A percentile compares a stretch with the other conserved stretches of the same genome.
Conservation (phyloP, 2,329 filamentous ascomycete genomes). For the Exophiala bonariae region DNA sequence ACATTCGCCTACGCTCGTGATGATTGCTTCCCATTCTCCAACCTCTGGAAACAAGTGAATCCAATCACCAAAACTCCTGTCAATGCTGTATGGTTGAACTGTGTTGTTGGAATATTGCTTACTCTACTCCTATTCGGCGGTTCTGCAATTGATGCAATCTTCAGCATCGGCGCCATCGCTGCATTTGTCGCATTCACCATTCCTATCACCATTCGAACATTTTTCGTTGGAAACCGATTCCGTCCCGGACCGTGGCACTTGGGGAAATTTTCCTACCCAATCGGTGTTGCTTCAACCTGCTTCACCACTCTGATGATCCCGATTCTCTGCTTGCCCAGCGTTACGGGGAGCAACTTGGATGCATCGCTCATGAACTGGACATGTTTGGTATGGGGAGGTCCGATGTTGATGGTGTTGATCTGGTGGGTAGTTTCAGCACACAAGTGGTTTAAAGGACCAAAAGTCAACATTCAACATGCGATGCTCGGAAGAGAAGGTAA, state of each 20-base stretch:
- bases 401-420: slow-evolving; percentile 32
- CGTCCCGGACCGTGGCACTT: slow-evolving; percentile 69
- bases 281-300: slow-evolving; percentile 56
- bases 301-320: slow-evolving; percentile 69
- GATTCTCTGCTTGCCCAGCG: slow-evolving; percentile 64
- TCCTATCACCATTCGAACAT: slow-evolving; percentile 44
- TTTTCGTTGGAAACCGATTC: slow-evolving; percentile 61
- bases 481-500: slow-evolving; percentile 44
- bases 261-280: slow-evolving; percentile 58
- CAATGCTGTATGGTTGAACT: slow-evolving; percentile 70
- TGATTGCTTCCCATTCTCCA: slow-evolving; percentile 65
- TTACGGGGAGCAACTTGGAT: slow-evolving; percentile 58
- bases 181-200: slow-evolving; percentile 58
- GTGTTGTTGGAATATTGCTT: slow-evolving; percentile 58
- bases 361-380: slow-evolving; percentile 55
- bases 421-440: slow-evolving; percentile 34
- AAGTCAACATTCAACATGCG: slow-evolving; percentile 35
- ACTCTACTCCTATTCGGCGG: slow-evolving; percentile 67
- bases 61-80: slow-evolving; percentile 63
- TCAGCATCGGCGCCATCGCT: slow-evolving; percentile 68
- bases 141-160: slow-evolving; percentile 63
- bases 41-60: slow-evolving; percentile 62
- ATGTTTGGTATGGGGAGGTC: slow-evolving; percentile 33
- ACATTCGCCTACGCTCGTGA: slow-evolving; percentile 74
- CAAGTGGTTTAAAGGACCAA: slow-evolving; percentile 37